Conservation (phyloP, 352 stramenopile species). For the Pelagophyceae sp. region DNA sequence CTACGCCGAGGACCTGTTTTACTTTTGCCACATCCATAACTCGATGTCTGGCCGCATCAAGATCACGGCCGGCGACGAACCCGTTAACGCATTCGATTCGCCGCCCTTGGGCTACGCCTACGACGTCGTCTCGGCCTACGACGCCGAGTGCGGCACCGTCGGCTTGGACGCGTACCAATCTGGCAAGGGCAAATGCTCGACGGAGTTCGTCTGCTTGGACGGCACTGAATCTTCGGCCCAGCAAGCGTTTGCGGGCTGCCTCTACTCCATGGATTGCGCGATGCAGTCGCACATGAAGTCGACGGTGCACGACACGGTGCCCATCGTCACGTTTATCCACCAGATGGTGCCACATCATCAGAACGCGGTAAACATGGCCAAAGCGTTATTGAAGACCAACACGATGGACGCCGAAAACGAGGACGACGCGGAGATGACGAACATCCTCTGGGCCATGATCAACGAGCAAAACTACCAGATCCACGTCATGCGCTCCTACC, state of each 20-base stretch:
- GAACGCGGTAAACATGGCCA: conserved; percentile 70
- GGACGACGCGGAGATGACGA: conserved; percentile 38
- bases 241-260: conserved; percentile 53
- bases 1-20: conserved; percentile 54
- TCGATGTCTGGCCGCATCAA: conserved; percentile 49
- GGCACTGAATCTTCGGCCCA: conserved; percentile 24
- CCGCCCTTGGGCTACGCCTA: conserved; percentile 43
- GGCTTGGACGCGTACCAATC: conserved; percentile 11
- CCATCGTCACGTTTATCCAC: conserved; percentile 52
- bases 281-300: conserved; percentile 58
- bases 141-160: conserved; percentile 32
- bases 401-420: conserved; percentile 32
- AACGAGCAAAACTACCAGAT: conserved; percentile 61
- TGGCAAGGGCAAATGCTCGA: conserved; percentile 15
- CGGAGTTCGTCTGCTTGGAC: conserved; percentile 24
- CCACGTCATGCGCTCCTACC: conserved; percentile 41
- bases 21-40: conserved; percentile 61
- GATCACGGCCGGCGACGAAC: conserved; percentile 34
- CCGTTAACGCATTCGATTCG: conserved; percentile 29
- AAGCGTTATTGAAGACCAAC: conserved; percentile 42
- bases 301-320: conserved; percentile 25
- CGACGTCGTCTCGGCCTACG: conserved; percentile 28
- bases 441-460: conserved; percentile 53
- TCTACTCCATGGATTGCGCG: conserved; percentile 59
- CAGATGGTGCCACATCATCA: conserved; percentile 68